Evolutionary conservation across 2,329 filamentous ascomycete genomes (phyloP), one percentile per base, ranked within the genome.

Genomic region (Sporothrix pseudoabietina): DNA sequence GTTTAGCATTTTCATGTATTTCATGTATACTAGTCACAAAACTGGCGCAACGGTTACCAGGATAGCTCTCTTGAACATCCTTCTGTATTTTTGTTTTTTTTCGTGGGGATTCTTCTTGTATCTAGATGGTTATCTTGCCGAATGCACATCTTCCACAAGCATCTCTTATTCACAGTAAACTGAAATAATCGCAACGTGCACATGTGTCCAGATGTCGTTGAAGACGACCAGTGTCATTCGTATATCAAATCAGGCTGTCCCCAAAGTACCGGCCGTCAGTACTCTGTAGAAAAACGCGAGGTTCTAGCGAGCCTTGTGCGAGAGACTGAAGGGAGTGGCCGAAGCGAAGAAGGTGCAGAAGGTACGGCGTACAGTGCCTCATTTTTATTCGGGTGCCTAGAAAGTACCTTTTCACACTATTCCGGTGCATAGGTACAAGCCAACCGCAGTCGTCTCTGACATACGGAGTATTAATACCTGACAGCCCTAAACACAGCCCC

Each of bases 21-120:
- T 63, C 35, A 63, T 66, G 68, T 70, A 70, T n/a, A 70, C 14
- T 70, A 70, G 32, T 35, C 35, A 35, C 47, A 57, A 47, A 59
- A n/a, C 52, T 59, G 68, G 68, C 68, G 68, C 52, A n/a, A 30
- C 35, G 52, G 52, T 30, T 39, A 39, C 26, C 26, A 35, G n/a
- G 49, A 41, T 26, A 22, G 14, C 19, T 22, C n/a, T 55, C 9
- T 61, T 61, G 32, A 12, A n/a, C 26, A 54, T 30, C 3, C 4
- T 32, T 52, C 16, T 63, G 8, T 4, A 49, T 68, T 52, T 47
- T 35, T 49, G 65, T 52, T 69, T 54, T 52, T 69, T 54, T 19
- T 32, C 8, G 6, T 16, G 57, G 57, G 3, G 35, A 41, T 47
- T 5, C 35, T 68, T 35, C 7, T 61, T 32, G 26, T 26, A 26